A percentile compares a stretch with the other conserved stretches of the same genome.
Evolutionary conservation across 2,329 filamentous ascomycete species (phyloP).

Genomic region (Kalmusia sp.): DNA sequence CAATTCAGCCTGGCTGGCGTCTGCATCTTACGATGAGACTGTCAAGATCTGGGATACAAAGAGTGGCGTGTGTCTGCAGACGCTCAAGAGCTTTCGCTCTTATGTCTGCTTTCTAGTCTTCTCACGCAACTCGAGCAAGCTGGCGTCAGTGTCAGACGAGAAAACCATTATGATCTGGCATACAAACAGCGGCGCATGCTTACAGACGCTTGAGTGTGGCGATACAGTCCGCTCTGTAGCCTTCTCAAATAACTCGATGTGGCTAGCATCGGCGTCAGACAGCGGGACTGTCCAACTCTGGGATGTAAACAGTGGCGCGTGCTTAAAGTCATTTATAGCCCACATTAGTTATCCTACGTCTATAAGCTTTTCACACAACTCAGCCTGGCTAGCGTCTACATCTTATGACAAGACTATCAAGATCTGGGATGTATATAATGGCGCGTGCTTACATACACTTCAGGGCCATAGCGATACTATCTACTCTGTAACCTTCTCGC

Average conservation of each 20-base stretch:
- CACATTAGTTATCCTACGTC: too few relatives aligned
- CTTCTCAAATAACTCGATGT: conserved; percentile 8
- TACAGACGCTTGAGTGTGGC: conserved; percentile 22
- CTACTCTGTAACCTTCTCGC: too few relatives aligned
- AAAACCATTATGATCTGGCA: neutral
- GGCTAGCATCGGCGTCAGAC: neutral
- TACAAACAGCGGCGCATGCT: conserved; percentile 1
- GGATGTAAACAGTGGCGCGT: conserved; percentile 5
- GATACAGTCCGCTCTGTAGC: conserved; percentile 60
- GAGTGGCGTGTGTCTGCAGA: conserved; percentile 1
- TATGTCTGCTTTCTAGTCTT: neutral
- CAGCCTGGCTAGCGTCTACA: too few relatives aligned
- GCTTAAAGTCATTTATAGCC: neutral
- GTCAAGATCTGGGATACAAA: neutral
- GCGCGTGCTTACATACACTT: too few relatives aligned
- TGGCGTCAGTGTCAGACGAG: neutral
- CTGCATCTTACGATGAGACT: neutral
- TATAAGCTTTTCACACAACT: too few relatives aligned
- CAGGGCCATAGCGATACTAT: too few relatives aligned
- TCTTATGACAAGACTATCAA: too few relatives aligned
- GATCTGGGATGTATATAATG: too few relatives aligned
- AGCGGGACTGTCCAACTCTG: neutral
- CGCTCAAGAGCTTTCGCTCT: neutral
- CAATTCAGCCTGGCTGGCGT: neutral
- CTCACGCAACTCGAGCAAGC: neutral